A percentile compares a stretch with the other conserved stretches of the same genome.
Conservation (phyloP, 176 grass and related monocot genomes). For the Triticum monococcum region DNA sequence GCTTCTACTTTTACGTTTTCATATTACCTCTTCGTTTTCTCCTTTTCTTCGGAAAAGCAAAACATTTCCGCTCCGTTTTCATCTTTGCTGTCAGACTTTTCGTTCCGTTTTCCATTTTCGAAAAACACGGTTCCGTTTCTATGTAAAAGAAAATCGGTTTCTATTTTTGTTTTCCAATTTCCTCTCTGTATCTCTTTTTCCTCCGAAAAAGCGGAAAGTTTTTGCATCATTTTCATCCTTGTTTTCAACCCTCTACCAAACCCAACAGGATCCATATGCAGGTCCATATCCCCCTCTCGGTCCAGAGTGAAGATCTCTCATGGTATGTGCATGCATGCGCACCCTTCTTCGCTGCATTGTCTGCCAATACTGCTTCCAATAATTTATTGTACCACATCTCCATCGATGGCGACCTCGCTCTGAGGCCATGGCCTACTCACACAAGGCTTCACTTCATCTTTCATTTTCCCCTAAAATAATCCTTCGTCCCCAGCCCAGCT, state of each 20-base stretch:
- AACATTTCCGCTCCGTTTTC: too few species aligned
- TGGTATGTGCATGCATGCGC: neutral
- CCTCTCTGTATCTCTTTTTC: too few species aligned
- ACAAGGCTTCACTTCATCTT: neutral
- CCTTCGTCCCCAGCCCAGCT: neutral
- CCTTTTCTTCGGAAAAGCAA: too few species aligned
- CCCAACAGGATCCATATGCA: neutral
- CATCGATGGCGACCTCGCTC: constrained; percentile 18
- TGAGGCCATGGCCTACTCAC: neutral
- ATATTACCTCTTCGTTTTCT: too few species aligned
- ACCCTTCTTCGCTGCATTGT: neutral
- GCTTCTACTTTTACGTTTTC: too few species aligned
- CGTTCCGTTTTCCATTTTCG: too few species aligned
- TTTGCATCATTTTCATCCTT: too few species aligned
- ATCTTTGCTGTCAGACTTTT: too few species aligned
- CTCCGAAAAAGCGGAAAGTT: too few species aligned
- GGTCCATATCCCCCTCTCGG: neutral
- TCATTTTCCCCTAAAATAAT: neutral
- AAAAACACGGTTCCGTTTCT: too few species aligned
- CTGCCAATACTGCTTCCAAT: neutral
- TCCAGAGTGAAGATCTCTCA: constrained; percentile 18
- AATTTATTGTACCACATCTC: neutral
- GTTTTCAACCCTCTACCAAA: neutral
- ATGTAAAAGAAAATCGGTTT: too few species aligned
- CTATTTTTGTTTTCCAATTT: too few species aligned